A percentile compares a stretch with the other conserved stretches of the same genome.
Evolutionary conservation across 805 yeast genomes (phyloP).

Genomic region (Teunomyces panamensis): DNA sequence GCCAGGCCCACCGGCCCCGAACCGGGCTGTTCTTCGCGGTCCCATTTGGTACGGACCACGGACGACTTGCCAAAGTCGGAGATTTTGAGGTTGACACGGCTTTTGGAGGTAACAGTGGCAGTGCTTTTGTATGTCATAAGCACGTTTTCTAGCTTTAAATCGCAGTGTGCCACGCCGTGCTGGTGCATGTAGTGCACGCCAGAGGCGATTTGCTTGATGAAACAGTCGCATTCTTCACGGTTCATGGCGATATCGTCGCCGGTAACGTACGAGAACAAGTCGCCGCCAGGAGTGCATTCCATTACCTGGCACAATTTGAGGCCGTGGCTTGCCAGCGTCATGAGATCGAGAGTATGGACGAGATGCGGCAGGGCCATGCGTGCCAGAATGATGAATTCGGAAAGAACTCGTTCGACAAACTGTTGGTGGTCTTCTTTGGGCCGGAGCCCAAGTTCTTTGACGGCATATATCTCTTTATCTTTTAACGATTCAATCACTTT

Average conservation of each 20-base stretch:
- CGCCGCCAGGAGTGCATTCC: slow-evolving; percentile 38
- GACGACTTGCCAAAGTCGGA: slow-evolving; percentile 90
- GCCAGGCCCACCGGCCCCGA: slow-evolving; percentile 81
- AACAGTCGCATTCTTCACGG: slow-evolving; percentile 78
- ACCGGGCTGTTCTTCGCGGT: slow-evolving; percentile 51
- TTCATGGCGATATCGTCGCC: slow-evolving; percentile 14
- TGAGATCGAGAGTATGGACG: slow-evolving; percentile 72
- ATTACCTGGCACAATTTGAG: slow-evolving; percentile 31
- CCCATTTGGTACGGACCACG: slow-evolving; percentile 91
- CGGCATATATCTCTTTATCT: slow-evolving; percentile 23
- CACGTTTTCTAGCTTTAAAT: slow-evolving; percentile 85
- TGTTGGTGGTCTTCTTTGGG: slow-evolving; percentile 30
- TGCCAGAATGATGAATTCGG: slow-evolving; percentile 86
- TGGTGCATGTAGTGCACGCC: slow-evolving; percentile 85
- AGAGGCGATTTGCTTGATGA: slow-evolving; percentile 77
- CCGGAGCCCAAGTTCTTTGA: slow-evolving; percentile 29
- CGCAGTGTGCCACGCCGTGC: slow-evolving; percentile 93
- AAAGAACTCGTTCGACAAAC: slow-evolving; percentile 71
- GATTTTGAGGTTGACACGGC: slow-evolving; percentile 21
- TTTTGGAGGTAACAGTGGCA: slow-evolving; percentile 4
- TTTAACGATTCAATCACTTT: slow-evolving; percentile 31
- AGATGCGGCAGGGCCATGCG: slow-evolving; percentile 74
- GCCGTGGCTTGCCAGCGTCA: slow-evolving; percentile 37
- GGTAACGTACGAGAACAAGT: slow-evolving; percentile 30
- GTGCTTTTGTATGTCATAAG: slow-evolving; percentile 47